These are phyloP conservation scores for Globisporangium spinosum DNA, from an alignment of 352 stramenopile species.

Conservation along the genomic window DNA sequence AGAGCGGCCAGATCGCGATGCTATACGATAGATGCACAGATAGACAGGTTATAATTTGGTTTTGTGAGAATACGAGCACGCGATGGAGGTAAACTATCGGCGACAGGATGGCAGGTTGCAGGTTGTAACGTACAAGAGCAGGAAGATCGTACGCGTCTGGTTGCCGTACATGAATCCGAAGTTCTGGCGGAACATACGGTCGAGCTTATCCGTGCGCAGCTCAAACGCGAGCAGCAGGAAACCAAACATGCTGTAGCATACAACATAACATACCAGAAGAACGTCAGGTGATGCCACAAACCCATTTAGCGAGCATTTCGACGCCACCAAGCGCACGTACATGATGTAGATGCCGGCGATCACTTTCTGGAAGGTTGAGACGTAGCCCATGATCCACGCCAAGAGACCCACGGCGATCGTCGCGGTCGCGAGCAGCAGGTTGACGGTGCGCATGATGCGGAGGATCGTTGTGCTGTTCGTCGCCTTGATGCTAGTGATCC, in stretches of 20 bases:
- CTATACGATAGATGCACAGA: constrained; percentile 6
- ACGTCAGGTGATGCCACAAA: neutral
- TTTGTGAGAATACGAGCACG: neutral
- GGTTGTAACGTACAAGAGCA: constrained; percentile 73
- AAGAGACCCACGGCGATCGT: constrained; percentile 70
- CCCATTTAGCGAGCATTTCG: neutral
- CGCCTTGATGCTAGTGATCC: constrained; percentile 54
- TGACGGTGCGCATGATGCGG: constrained; percentile 72
- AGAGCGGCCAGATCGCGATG: constrained; percentile 88
- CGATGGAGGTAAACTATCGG: neutral
- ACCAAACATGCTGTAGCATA: constrained; percentile 63
- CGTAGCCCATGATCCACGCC: constrained; percentile 78
- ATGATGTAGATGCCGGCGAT: constrained; percentile 88
- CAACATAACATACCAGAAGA: constrained; percentile 10
- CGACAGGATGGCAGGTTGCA: neutral
- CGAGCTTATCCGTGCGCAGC: constrained; percentile 78
- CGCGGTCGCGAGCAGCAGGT: constrained; percentile 66
- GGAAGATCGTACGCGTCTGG: constrained; percentile 84
- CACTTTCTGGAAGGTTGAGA: constrained; percentile 73
- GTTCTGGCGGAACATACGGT: constrained; percentile 77
- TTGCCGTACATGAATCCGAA: constrained; percentile 91
- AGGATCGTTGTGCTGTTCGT: constrained; percentile 82
- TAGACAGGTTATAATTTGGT: neutral
- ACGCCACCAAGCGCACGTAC: constrained; percentile 31
- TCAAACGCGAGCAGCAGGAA: constrained; percentile 77